These are phyloP conservation scores for Mycena rebaudengoi DNA, from an alignment of 768 basidiomycete species.

Conservation along the genomic window DNA sequence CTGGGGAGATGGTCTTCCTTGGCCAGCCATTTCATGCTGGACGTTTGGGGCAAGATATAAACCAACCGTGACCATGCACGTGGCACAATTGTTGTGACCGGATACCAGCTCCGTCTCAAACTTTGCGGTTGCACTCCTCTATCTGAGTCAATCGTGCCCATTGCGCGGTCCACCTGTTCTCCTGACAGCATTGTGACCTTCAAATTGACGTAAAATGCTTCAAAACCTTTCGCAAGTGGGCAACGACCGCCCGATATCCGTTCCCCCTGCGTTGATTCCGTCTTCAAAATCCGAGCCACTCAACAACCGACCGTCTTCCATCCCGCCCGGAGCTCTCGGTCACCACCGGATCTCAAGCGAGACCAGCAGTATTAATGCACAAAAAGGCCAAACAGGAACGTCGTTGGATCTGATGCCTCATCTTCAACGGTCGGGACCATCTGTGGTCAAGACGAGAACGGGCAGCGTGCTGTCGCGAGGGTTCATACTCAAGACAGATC, in stretches of 20 bases:
- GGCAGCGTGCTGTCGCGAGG: slow-evolving; percentile 89
- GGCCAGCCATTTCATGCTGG: too few relatives aligned
- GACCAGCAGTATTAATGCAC: background rate
- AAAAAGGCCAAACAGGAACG: slow-evolving; percentile 19
- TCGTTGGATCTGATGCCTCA: slow-evolving; percentile 69
- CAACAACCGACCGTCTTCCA: slow-evolving; percentile 30
- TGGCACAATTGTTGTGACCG: too few relatives aligned
- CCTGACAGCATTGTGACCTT: background rate
- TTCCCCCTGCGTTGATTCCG: slow-evolving; percentile 22
- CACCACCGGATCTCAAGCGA: slow-evolving; percentile 22
- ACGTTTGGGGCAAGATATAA: too few relatives aligned
- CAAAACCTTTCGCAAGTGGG: slow-evolving; percentile 25
- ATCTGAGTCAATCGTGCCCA: too few relatives aligned
- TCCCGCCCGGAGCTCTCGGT: slow-evolving; percentile 25
- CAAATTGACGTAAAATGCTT: slow-evolving; percentile 23
- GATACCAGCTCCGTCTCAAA: background rate
- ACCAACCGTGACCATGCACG: too few relatives aligned
- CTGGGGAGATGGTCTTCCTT: too few relatives aligned
- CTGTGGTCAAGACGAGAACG: slow-evolving; percentile 82
- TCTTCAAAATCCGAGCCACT: slow-evolving; percentile 26
- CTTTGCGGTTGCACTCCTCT: too few relatives aligned
- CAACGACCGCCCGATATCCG: slow-evolving; percentile 22
- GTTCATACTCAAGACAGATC: slow-evolving; percentile 95
- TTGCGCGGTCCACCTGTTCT: too few relatives aligned
- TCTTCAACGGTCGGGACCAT: slow-evolving; percentile 71